Percentiles rank a stretch among this genome's conserved stretches.
phyloP scores from a whole-genome alignment of 2,329 filamentous ascomycete genomes.

The Emericellopsis atlantica region DNA sequence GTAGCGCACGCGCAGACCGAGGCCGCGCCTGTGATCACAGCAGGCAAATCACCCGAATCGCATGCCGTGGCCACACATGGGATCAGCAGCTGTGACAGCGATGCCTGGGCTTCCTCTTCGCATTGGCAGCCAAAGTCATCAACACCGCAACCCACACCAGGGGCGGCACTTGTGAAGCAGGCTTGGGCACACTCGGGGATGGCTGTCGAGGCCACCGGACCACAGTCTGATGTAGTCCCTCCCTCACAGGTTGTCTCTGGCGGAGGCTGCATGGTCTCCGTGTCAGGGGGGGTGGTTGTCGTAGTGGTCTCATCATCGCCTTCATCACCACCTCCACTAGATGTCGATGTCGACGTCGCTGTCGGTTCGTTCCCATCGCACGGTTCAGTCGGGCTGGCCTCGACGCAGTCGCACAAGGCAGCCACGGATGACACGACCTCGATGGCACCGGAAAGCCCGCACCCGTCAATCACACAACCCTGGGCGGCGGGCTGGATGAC shows the following conservation, averaged over 20 bases:
- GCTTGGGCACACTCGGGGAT: slow-evolving; percentile 10
- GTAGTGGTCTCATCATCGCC: neutral
- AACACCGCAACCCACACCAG: slow-evolving; percentile 4
- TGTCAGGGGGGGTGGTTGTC: neutral
- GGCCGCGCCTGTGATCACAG: slow-evolving; percentile 9
- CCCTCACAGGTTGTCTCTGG: slow-evolving; percentile 4
- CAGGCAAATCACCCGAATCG: slow-evolving; percentile 6
- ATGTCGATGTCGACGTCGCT: neutral
- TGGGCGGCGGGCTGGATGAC: slow-evolving; percentile 9
- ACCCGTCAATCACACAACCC: slow-evolving; percentile 10
- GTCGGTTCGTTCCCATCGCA: slow-evolving; percentile 3
- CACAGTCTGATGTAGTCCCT: slow-evolving; percentile 7
- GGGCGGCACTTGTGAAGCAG: slow-evolving; percentile 10
- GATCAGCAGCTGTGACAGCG: slow-evolving; percentile 8
- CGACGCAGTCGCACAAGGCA: slow-evolving; percentile 11
- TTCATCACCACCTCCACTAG: neutral
- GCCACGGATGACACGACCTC: slow-evolving; percentile 9
- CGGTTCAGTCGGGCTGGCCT: slow-evolving; percentile 9
- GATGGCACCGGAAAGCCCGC: slow-evolving; percentile 6
- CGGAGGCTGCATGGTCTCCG: neutral
- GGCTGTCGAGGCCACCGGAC: slow-evolving; percentile 7
- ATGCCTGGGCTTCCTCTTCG: slow-evolving; percentile 6
- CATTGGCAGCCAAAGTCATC: neutral
- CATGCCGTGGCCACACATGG: slow-evolving; percentile 11
- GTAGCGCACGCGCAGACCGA: slow-evolving; percentile 5